phyloP scores from a whole-genome alignment of 345 rosid genomes.

The Gossypium anomalum region DNA sequence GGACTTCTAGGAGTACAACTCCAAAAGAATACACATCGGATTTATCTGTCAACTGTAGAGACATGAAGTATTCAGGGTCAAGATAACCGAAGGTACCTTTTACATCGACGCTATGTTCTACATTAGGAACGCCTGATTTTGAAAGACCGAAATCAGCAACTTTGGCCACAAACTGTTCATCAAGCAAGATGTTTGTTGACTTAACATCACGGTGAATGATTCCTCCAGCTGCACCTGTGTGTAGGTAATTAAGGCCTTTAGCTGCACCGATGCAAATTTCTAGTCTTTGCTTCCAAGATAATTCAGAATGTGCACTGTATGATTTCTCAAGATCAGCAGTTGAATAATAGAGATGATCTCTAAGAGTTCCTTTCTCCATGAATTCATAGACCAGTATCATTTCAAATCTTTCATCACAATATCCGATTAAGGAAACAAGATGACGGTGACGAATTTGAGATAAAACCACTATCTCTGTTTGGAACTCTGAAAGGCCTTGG shows the following conservation, averaged over 20 bases:
- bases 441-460: constrained; percentile 63
- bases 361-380: constrained; percentile 51
- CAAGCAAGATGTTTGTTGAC: constrained; percentile 9
- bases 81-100: constrained; percentile 4
- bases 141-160: constrained; percentile 4
- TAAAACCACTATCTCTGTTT: constrained; percentile 45
- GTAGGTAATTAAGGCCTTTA: constrained; percentile 2
- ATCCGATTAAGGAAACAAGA: constrained; percentile 66
- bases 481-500: constrained; percentile 48
- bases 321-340: neutral
- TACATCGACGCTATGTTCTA: neutral
- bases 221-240: neutral
- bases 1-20: neutral
- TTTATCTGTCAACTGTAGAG: neutral
- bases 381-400: constrained; percentile 61
- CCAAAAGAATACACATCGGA: neutral
- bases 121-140: neutral
- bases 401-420: constrained; percentile 47
- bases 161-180: neutral
- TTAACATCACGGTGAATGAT: constrained; percentile 11
- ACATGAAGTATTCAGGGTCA: neutral
- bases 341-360: constrained; percentile 27
- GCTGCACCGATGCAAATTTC: constrained; percentile 7
- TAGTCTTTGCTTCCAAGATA: constrained; percentile 8
- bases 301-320: neutral